Conservation (phyloP, 345 rosid species). For the Gossypium anomalum region DNA sequence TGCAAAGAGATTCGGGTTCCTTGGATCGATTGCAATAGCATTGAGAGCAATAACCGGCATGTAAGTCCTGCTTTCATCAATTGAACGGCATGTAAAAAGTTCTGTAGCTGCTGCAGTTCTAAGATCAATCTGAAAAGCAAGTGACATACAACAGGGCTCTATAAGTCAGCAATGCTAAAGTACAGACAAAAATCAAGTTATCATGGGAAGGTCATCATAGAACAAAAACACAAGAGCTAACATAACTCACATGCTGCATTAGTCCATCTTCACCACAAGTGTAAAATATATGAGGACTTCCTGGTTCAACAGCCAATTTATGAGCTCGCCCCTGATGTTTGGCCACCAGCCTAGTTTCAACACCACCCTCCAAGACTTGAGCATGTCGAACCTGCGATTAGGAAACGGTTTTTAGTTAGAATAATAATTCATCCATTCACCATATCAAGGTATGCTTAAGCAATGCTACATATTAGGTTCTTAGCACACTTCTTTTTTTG, state of each 20-base stretch:
- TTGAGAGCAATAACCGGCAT: slow-evolving; percentile 44
- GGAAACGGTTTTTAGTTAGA: not conserved
- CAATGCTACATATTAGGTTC: not conserved
- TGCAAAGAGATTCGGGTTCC: slow-evolving; percentile 71
- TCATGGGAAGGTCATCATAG: slow-evolving; percentile 10
- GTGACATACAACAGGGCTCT: slow-evolving; percentile 11
- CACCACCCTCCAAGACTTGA: slow-evolving; percentile 62
- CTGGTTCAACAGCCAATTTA: slow-evolving; percentile 85
- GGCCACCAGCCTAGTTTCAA: slow-evolving; percentile 51
- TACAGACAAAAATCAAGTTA: not conserved
- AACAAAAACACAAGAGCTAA: not conserved
- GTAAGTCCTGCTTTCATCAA: slow-evolving; percentile 28
- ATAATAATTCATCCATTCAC: slow-evolving; percentile 4
- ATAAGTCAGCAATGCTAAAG: slow-evolving; percentile 2
- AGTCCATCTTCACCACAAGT: slow-evolving; percentile 92
- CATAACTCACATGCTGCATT: slow-evolving; percentile 76
- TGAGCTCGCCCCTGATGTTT: slow-evolving; percentile 65
- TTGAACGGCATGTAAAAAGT: slow-evolving; percentile 61
- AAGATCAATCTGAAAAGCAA: slow-evolving; percentile 75
- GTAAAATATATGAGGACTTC: slow-evolving; percentile 75
- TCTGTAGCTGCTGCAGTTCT: slow-evolving; percentile 56
- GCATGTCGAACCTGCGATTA: slow-evolving; percentile 72
- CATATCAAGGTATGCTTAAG: not conserved
- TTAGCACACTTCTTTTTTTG: not conserved
- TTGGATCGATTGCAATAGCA: slow-evolving; percentile 77